These are phyloP conservation scores for Didymella lethalis DNA, from an alignment of 2,329 filamentous ascomycete genomes.

Conservation along the genomic window DNA sequence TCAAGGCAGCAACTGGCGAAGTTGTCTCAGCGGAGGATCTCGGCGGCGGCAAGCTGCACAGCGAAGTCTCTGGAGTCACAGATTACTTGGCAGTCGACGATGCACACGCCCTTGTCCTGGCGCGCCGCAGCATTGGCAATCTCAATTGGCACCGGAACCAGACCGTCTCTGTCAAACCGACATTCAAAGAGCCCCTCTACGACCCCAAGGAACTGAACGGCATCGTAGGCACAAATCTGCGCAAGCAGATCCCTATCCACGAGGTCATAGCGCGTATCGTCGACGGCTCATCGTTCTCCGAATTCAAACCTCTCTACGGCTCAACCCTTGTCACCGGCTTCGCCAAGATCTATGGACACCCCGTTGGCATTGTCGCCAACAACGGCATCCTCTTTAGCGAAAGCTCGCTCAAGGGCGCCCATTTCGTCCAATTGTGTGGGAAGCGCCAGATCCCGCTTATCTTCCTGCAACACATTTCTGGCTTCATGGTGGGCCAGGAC, in stretches of 20 bases:
- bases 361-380: conserved; percentile 92
- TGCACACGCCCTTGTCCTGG: conserved; percentile 86
- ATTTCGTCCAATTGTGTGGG: conserved; percentile 94
- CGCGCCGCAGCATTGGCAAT: conserved; percentile 82
- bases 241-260: conserved; percentile 82
- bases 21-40: conserved; percentile 89
- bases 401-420: conserved; percentile 89
- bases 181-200: conserved; percentile 79
- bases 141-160: conserved; percentile 79
- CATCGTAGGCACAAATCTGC: conserved; percentile 88
- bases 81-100: conserved; percentile 96
- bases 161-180: conserved; percentile 43
- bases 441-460: conserved; percentile 89
- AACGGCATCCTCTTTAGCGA: conserved; percentile 94
- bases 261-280: conserved; percentile 94
- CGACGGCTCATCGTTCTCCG: conserved; percentile 86
- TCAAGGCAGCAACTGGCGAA: conserved; percentile 95
- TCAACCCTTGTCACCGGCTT: conserved; percentile 89
- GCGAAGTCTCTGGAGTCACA: conserved; percentile 88
- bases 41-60: conserved; percentile 88
- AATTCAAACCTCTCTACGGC: conserved; percentile 94
- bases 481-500: conserved; percentile 96
- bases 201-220: conserved; percentile 81
- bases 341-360: conserved; percentile 86
- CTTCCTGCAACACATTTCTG: conserved; percentile 95